phyloP scores from a whole-genome alignment of 1,284 basidiomycete species.

The Wallemia mellicola region DNA sequence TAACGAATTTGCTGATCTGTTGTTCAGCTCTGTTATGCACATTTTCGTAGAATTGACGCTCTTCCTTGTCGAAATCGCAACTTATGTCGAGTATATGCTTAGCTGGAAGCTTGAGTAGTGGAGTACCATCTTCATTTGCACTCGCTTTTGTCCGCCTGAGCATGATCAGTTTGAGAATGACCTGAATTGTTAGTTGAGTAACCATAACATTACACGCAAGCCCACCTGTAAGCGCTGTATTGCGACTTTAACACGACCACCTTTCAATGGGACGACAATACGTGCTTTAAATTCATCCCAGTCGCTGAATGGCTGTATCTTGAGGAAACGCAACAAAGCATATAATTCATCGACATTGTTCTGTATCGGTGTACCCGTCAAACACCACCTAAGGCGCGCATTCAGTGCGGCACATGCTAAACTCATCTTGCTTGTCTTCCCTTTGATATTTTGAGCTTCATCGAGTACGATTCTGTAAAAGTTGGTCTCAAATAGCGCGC shows the following conservation, averaged over 20 bases:
- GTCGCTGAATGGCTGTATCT: constrained; percentile 50
- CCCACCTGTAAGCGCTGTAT: constrained; percentile 60
- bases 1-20: constrained; percentile 39
- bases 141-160: too few relatives aligned
- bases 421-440: constrained; percentile 49
- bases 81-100: constrained; percentile 40
- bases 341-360: constrained; percentile 74
- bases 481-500: constrained; percentile 42
- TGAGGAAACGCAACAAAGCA: constrained; percentile 63
- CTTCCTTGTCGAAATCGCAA: constrained; percentile 38
- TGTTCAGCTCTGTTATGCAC: constrained; percentile 43
- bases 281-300: constrained; percentile 46
- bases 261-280: constrained; percentile 51
- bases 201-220: too few relatives aligned
- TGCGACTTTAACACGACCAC: constrained; percentile 32
- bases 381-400: constrained; percentile 56
- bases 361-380: constrained; percentile 76
- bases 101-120: constrained; percentile 51
- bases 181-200: too few relatives aligned
- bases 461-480: constrained; percentile 74
- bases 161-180: constrained; percentile 12
- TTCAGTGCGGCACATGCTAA: constrained; percentile 49
- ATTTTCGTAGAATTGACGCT: constrained; percentile 49
- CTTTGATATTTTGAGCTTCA: constrained; percentile 95
- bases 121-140: constrained; percentile 41